These are phyloP conservation scores for Flaveria brownii DNA, from an alignment of 129 eudicot species.

Conservation along the genomic window DNA sequence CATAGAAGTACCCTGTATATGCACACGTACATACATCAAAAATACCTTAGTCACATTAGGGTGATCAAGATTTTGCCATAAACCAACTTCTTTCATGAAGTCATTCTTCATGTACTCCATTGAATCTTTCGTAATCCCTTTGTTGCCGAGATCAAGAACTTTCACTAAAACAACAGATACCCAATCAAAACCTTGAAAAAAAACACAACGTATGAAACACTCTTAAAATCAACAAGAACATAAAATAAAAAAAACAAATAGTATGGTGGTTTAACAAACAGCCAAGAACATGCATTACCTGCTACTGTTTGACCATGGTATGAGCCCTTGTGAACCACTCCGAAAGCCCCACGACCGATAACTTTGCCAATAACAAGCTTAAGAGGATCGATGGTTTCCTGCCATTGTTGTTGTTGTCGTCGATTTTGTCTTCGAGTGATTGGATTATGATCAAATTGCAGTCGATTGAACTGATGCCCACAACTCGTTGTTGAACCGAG, in stretches of 20 bases:
- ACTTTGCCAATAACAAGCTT: conserved; percentile 26
- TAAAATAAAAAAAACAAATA: too few relatives aligned
- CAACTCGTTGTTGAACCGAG: not conserved
- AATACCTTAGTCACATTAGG: conserved; percentile 46
- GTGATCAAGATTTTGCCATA: conserved; percentile 47
- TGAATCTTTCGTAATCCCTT: conserved; percentile 17
- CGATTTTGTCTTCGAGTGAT: not conserved
- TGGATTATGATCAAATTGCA: not conserved
- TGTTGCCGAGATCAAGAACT: conserved; percentile 43
- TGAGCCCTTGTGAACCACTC: conserved; percentile 31
- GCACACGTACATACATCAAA: not conserved
- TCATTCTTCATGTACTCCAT: conserved; percentile 30
- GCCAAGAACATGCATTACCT: conserved; percentile 19
- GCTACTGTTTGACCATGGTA: conserved; percentile 31
- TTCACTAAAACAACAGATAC: conserved; percentile 25
- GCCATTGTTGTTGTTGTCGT: conserved; percentile 3
- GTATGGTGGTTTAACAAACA: not conserved
- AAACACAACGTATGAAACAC: too few relatives aligned
- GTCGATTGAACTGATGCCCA: not conserved
- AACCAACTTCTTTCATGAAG: conserved; percentile 39
- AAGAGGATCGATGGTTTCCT: conserved; percentile 26
- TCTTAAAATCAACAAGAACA: not conserved
- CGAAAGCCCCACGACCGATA: conserved; percentile 26
- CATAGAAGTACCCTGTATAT: not conserved
- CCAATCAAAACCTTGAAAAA: not conserved